Conservation (phyloP, 768 basidiomycete genomes). For the Agaricus subrufescens region DNA sequence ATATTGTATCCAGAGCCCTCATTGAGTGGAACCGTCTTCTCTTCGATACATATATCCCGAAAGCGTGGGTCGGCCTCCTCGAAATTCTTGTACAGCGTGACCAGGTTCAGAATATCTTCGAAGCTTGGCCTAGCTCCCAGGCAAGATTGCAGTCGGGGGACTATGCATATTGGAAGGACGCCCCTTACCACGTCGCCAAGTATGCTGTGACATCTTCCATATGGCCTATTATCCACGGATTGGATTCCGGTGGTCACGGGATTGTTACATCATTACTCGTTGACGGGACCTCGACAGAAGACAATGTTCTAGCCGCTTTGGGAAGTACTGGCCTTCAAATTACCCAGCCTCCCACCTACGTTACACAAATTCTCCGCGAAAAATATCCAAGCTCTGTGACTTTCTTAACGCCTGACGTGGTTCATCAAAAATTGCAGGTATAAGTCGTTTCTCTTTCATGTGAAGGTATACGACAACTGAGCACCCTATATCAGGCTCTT, state of each 20-base stretch:
- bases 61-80: conserved; percentile 35
- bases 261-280: conserved; percentile 18
- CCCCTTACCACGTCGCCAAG: conserved; percentile 26
- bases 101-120: conserved; percentile 25
- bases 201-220: conserved; percentile 21
- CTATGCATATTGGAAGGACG: conserved; percentile 30
- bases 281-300: conserved; percentile 16
- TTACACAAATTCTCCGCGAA: conserved; percentile 23
- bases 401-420: conserved; percentile 21
- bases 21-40: conserved; percentile 45
- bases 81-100: conserved; percentile 21
- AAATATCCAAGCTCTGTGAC: conserved; percentile 8
- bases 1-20: conserved; percentile 26
- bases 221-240: conserved; percentile 28
- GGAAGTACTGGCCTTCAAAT: conserved; percentile 28
- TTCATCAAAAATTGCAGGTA: conserved; percentile 26
- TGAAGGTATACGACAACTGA: neutral
- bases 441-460: conserved; percentile 5
- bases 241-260: neutral
- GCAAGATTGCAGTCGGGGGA: conserved; percentile 29
- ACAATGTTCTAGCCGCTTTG: conserved; percentile 23
- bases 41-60: conserved; percentile 41
- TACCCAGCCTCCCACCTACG: conserved; percentile 29
- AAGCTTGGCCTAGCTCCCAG: conserved; percentile 35
- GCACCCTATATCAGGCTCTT: neutral